phyloP scores from a whole-genome alignment of 768 basidiomycete species.

The Russula sp. region DNA sequence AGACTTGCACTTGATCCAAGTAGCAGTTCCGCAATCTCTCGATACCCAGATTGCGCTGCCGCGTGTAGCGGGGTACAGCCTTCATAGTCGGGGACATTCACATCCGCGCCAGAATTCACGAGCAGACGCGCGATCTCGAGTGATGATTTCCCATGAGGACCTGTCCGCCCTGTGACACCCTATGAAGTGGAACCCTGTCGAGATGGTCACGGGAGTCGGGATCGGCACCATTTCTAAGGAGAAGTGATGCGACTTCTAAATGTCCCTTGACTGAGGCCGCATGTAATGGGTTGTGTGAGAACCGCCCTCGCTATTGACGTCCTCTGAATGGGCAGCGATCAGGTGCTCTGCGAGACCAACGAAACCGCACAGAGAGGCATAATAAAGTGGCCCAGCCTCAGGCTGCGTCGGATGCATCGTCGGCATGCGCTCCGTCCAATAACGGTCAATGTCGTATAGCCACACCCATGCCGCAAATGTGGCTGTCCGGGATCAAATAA shows the following conservation, averaged over 20 bases:
- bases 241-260: background rate
- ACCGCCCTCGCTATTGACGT: background rate
- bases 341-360: constrained; percentile 2
- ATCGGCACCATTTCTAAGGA: constrained; percentile 1
- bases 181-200: background rate
- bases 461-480: constrained; percentile 17
- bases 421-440: constrained; percentile 1
- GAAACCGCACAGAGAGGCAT: constrained; percentile 15
- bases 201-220: background rate
- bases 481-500: constrained; percentile 9
- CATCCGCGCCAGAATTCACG: background rate
- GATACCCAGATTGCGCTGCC: constrained; percentile 8
- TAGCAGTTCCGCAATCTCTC: background rate
- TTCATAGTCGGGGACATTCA: background rate
- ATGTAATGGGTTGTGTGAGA: background rate
- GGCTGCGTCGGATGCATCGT: background rate
- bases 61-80: constrained; percentile 11
- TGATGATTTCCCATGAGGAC: background rate
- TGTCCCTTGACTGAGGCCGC: background rate
- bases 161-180: background rate
- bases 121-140: background rate
- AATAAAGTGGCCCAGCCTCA: background rate
- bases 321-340: background rate
- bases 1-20: background rate
- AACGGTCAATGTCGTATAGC: constrained; percentile 7